Base-by-base conservation (phyloP, 345 rosid genomes). In the Citrus sp. region DNA sequence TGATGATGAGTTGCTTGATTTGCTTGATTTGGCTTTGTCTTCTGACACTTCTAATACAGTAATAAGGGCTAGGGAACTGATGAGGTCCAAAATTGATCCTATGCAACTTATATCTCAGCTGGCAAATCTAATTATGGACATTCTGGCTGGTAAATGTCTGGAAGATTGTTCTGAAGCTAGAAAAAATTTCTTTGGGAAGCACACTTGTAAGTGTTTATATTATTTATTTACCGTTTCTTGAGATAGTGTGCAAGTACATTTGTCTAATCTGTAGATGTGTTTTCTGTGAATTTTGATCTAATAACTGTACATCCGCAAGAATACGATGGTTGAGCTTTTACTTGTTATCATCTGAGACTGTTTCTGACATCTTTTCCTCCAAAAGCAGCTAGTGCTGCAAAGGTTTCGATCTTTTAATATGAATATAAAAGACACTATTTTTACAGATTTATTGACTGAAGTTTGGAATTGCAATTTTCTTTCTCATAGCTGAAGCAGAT, bases 11-110 rank as follows among this genome's bases (percentile, higher is more conserved):
- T 82, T 96, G 88, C 94, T 94, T 67, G 95, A 91, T 82, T 86
- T 95, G 80, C 94, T 95, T 73, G 97, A 94, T 85, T 87, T 94
- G 66, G 99, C 98, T 61, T 77, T 96, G 82, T 96, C 99, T 51
- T 93, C 92, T 71, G 97, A 94, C 85, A 92, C 97, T 56, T 90
- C 99, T 46, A 96, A 90, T 67, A 96, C 99, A 2, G 98, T 96
- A 68, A 92, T 88, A 84, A 86, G 87, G 75, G 99, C 99, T 25
- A 88, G 98, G 80, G 99, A 94, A 85, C 87, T 96, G 67, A 93
- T 96, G 99, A 87, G 90, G 66, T 96, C 98, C 18, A 92, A 92
- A 80, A 89, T 94, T 87, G 99, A 94, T 86, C 97, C 98, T 27
- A 90, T 94, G 93, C 97, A 92, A 84, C 94, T 96, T 63, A 91